Evolutionary conservation across 1,284 basidiomycete species (phyloP).

Genomic region (Rhizopogon hawkerae): DNA sequence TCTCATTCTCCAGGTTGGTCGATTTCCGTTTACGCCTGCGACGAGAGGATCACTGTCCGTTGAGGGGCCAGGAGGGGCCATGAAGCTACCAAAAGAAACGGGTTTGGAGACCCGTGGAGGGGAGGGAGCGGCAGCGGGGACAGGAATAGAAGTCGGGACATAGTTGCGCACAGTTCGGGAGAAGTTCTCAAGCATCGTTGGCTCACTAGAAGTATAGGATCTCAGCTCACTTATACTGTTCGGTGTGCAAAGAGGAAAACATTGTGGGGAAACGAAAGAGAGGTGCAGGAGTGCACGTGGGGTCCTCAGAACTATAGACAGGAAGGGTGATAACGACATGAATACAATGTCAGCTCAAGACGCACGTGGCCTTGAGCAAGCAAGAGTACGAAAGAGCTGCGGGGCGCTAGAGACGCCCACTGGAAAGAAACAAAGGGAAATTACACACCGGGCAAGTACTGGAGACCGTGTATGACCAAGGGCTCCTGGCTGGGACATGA

Average conservation of each 20-base stretch:
- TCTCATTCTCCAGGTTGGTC: constrained; percentile 8
- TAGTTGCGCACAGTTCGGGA: constrained; percentile 45
- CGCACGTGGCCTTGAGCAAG: too few relatives aligned
- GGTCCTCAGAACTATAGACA: constrained; percentile 1
- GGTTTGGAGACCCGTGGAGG: constrained; percentile 44
- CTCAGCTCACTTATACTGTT: constrained; percentile 14
- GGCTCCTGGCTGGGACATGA: constrained; percentile 2
- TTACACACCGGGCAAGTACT: constrained; percentile 24
- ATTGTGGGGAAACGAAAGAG: constrained; percentile 1
- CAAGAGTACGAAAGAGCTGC: background rate
- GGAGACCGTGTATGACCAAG: constrained; percentile 25
- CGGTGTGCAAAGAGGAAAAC: background rate
- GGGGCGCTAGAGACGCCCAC: background rate
- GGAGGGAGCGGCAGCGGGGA: constrained; percentile 38
- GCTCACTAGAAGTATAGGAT: constrained; percentile 28
- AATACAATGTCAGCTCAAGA: background rate
- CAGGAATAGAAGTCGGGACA: constrained; percentile 44
- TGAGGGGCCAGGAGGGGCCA: constrained; percentile 15
- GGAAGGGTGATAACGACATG: constrained; percentile 16
- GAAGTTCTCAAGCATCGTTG: constrained; percentile 41
- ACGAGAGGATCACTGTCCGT: background rate
- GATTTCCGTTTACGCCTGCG: constrained; percentile 6
- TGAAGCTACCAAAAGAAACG: constrained; percentile 40
- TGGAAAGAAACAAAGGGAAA: background rate
- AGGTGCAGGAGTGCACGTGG: constrained; percentile 14